phyloP scores from a whole-genome alignment of 345 rosid species.

The Murraya paniculata region DNA sequence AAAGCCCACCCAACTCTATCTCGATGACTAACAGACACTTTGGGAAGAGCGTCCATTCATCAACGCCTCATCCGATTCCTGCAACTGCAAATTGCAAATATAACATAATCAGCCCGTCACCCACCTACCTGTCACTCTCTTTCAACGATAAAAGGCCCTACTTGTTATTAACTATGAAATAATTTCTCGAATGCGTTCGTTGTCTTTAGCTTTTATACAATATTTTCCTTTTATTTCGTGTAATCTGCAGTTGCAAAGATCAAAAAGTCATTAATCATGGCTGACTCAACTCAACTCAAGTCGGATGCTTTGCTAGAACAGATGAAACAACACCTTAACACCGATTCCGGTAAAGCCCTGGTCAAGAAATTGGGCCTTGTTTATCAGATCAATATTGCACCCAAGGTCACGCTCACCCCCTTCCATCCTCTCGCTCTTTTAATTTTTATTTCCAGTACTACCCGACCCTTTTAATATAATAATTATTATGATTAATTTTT shows the following conservation, averaged over 20 bases:
- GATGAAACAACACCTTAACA: constrained; percentile 63
- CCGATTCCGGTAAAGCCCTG: constrained; percentile 68
- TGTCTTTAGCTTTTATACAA: neutral
- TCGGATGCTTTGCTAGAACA: constrained; percentile 66
- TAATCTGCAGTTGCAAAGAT: neutral
- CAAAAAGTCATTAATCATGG: constrained; percentile 30
- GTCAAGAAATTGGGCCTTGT: constrained; percentile 74
- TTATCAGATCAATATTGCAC: constrained; percentile 87
- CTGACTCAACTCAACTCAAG: constrained; percentile 48
- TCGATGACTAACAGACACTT: neutral
- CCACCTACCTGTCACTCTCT: neutral
- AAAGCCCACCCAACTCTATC: too few relatives aligned
- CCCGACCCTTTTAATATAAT: neutral
- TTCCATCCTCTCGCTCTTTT: neutral
- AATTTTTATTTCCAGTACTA: neutral
- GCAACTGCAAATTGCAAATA: neutral
- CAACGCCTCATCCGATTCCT: neutral
- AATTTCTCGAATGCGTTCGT: neutral
- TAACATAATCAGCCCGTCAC: neutral
- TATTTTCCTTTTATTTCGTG: neutral
- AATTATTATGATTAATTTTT: neutral
- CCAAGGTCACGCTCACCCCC: constrained; percentile 48
- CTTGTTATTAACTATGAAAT: neutral
- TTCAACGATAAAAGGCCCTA: neutral
- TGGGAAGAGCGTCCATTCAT: neutral